phyloP scores from a whole-genome alignment of 2,329 filamentous ascomycete species.

The Drechslera avenae region DNA sequence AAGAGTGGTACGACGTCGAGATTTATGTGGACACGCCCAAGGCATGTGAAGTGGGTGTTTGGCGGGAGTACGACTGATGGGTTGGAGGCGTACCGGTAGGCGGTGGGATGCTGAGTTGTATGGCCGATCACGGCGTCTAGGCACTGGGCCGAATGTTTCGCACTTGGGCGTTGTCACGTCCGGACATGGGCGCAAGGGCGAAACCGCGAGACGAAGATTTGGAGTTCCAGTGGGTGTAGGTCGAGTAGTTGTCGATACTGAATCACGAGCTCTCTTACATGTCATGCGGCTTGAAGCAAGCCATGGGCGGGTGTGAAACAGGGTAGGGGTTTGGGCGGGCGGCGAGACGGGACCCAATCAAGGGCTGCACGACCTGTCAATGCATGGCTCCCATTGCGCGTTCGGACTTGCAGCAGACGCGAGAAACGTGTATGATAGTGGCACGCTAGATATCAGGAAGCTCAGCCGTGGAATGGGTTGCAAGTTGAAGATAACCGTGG shows the following conservation, averaged over 20 bases:
- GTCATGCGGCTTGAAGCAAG: slow-evolving; percentile 3
- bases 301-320: slow-evolving; percentile 14
- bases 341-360: slow-evolving; percentile 37
- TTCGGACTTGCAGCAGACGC: slow-evolving; percentile 25
- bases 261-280: slow-evolving; percentile 1
- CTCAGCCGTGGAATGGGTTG: neutral
- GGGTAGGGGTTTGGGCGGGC: slow-evolving; percentile 23
- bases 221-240: neutral
- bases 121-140: slow-evolving; percentile 9
- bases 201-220: neutral
- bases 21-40: slow-evolving; percentile 54
- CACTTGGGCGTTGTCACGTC: slow-evolving; percentile 1
- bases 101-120: slow-evolving; percentile 7
- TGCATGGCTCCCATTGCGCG: slow-evolving; percentile 31
- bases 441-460: slow-evolving; percentile 25
- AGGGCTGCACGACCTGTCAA: slow-evolving; percentile 31
- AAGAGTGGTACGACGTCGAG: slow-evolving; percentile 59
- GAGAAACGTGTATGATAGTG: slow-evolving; percentile 25
- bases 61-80: slow-evolving; percentile 50
- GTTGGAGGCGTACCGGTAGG: neutral
- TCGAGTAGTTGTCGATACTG: neutral
- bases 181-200: neutral
- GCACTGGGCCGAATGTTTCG: neutral
- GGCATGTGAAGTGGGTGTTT: slow-evolving; percentile 52
- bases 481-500: no score